Evolutionary conservation across 495 filamentous ascomycete species (phyloP).

Genomic region (Neurospora discreta): DNA sequence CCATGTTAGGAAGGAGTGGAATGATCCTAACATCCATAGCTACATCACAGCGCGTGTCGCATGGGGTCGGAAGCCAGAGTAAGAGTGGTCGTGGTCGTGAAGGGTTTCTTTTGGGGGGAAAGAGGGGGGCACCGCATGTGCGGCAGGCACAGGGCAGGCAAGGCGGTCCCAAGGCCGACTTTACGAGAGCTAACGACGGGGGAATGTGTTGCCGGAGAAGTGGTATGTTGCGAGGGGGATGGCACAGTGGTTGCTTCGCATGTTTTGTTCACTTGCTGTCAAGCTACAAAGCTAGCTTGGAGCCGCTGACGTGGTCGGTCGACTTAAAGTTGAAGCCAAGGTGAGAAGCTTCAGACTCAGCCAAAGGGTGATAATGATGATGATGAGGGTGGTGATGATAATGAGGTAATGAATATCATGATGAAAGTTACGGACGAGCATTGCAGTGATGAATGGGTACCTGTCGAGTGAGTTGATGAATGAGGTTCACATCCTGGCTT

Average conservation of each 20-base stretch:
- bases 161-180: neutral
- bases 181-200: neutral
- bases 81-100: neutral
- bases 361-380: neutral
- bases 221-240: neutral
- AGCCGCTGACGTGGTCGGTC: neutral
- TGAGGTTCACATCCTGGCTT: neutral
- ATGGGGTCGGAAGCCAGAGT: conserved; percentile 28
- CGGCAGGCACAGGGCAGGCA: neutral
- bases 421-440: neutral
- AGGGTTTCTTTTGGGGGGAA: too few relatives aligned
- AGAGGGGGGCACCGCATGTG: too few relatives aligned
- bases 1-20: neutral
- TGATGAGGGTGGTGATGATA: neutral
- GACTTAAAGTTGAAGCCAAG: neutral
- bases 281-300: neutral
- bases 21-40: neutral
- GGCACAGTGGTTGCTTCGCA: neutral
- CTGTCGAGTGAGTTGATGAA: neutral
- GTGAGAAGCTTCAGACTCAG: neutral
- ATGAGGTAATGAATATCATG: neutral
- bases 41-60: conserved; percentile 1
- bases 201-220: neutral
- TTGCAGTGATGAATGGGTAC: neutral
- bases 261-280: too few relatives aligned